These are phyloP conservation scores for Nothophytophthora sp. DNA, from an alignment of 352 stramenopile species.

Conservation along the genomic window DNA sequence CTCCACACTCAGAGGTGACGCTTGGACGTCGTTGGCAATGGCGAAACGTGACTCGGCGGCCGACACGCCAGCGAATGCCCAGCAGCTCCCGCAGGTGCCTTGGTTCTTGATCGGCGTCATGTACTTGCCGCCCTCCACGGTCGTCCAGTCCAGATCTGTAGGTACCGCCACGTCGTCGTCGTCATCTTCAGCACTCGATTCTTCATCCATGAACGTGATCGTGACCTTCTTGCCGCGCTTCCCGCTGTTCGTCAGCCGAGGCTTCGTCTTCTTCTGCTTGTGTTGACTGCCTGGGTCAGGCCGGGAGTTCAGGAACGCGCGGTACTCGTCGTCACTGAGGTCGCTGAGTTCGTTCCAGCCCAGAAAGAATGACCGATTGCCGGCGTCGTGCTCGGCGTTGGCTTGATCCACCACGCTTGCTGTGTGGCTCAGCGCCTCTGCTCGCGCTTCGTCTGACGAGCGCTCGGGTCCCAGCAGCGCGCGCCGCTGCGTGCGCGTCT, in stretches of 20 bases:
- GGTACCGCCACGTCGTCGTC: constrained; percentile 33
- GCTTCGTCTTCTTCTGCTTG: constrained; percentile 17
- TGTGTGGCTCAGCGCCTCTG: constrained; percentile 44
- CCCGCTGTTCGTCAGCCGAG: constrained; percentile 2
- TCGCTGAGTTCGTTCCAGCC: constrained; percentile 71
- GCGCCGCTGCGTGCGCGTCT: constrained; percentile 24
- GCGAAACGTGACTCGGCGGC: constrained; percentile 76
- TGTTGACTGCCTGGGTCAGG: constrained; percentile 29
- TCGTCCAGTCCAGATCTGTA: constrained; percentile 67
- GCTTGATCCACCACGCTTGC: constrained; percentile 37
- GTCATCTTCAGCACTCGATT: constrained; percentile 13
- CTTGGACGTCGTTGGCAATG: constrained; percentile 73
- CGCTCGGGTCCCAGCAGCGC: constrained; percentile 42
- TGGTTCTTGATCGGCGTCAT: constrained; percentile 93
- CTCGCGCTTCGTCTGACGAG: constrained; percentile 39
- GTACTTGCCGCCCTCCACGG: constrained; percentile 73
- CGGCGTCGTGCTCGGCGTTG: constrained; percentile 46
- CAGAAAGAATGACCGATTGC: constrained; percentile 51
- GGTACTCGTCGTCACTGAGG: constrained; percentile 68
- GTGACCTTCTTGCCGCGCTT: constrained; percentile 18
- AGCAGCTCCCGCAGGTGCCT: constrained; percentile 92
- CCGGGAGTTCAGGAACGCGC: constrained; percentile 50
- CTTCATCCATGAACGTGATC: constrained; percentile 23
- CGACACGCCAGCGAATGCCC: constrained; percentile 86
- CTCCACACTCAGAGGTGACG: constrained; percentile 77